Evolutionary conservation across 352 stramenopile genomes (phyloP), one percentile per base, ranked within the genome.

Genomic region (Phytophthora lateralis): DNA sequence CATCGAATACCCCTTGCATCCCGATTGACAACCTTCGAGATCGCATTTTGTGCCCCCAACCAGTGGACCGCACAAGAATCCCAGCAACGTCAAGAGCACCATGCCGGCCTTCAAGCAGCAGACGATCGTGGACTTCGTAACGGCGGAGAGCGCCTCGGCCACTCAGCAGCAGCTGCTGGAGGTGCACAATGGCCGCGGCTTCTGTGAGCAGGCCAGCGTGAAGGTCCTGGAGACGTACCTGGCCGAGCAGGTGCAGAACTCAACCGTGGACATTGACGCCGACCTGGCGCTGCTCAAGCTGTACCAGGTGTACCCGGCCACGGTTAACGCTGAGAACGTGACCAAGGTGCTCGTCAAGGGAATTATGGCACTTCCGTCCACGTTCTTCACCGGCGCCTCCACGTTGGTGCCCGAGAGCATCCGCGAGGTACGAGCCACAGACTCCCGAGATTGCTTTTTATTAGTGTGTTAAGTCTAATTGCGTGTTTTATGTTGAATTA

Each of bases 261-360:
- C 53, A 17, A 79, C 61, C 9, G 73, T 93, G 29, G 85, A 94
- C 52, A 77, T 89, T 26, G 82, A 95, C 69, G 83, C 87, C 52
- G 75, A 88, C 63, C 66, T 95, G 58, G 82, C 81, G 62, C 77
- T 95, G 57, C 73, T 95, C 55, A 92, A 91, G 73, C 73, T 95
- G 47, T 95, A 92, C 73, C 64, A 88, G 43, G 60, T 95, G 24
- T 91, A 91, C 71, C 83, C 85, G 27, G 63, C 58, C 39, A 69
- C 73, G 42, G 45, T 63, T 9, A 84, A 90, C n/a, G 75, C 75
- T 34, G 71, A 78, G 50, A 78, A 88, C 26, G 82, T 90, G 37
- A 69, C 75, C 41, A 85, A 78, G 52, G 75, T 93, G 44, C 69
- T 95, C 27, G 60, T 85, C 49, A 95, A 95, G 76, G 79, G 74